Evolutionary conservation across 106 monocot species (phyloP).

Genomic region (Alisma plantagoaquatica): DNA sequence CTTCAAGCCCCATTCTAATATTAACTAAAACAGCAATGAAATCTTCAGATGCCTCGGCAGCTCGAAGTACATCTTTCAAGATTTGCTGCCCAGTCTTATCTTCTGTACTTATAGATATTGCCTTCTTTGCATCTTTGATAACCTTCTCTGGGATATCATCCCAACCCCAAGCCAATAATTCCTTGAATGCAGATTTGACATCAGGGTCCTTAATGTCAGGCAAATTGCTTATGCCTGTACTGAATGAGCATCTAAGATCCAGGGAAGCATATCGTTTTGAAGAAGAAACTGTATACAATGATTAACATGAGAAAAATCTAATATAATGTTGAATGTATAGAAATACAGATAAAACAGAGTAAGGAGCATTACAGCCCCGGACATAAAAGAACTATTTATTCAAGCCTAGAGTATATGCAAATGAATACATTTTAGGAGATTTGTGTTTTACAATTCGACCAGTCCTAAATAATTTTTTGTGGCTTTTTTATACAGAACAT

Average conservation of each 20-base stretch:
- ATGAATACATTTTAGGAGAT: no score
- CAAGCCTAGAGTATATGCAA: no score
- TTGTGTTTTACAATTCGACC: no score
- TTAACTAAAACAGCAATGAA: slow-evolving; percentile 72
- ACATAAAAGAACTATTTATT: no score
- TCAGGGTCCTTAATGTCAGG: slow-evolving; percentile 60
- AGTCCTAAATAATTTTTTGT: no score
- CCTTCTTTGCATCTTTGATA: slow-evolving; percentile 51
- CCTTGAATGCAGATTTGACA: slow-evolving; percentile 67
- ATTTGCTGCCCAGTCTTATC: slow-evolving; percentile 67
- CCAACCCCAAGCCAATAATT: slow-evolving; percentile 83
- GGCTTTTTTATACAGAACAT: no score
- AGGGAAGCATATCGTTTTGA: slow-evolving; percentile 5
- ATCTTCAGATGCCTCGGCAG: slow-evolving; percentile 77
- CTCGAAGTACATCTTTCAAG: slow-evolving; percentile 58
- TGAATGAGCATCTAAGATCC: slow-evolving; percentile 25
- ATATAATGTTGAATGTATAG: no score
- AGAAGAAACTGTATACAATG: slow-evolving; percentile 6
- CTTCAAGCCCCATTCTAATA: slow-evolving; percentile 95
- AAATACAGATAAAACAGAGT: no score
- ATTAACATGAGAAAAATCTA: no score
- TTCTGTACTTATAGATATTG: slow-evolving; percentile 58
- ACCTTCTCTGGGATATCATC: slow-evolving; percentile 70
- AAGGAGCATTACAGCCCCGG: no score
- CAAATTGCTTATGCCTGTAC: slow-evolving; percentile 25